Evolutionary conservation across 1,284 basidiomycete species (phyloP), one percentile per base, ranked within the genome.

Genomic region (Sporisorium scitamineum): DNA sequence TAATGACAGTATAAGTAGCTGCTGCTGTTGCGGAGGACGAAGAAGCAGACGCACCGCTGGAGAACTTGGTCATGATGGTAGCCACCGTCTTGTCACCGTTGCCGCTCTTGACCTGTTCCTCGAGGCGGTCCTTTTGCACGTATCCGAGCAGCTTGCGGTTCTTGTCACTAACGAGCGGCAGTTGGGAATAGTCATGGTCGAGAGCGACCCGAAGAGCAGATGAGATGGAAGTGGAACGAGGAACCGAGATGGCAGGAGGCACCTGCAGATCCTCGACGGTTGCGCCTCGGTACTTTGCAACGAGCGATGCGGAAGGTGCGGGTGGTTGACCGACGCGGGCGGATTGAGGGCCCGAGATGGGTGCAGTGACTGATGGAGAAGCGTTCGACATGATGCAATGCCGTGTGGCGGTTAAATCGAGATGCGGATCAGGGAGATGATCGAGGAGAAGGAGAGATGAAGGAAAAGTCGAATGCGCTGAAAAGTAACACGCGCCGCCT

Each of bases 181-280:
- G 68, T 54, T 82, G 81, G 24, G 70, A 72, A 67, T 81, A 83
- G 69, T 83, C 80, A 60, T 83, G 79, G 63, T 83, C 81, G 37
- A 80, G 69, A 14, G 81, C 80, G 34, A 79, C 71, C 22, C 69
- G 67, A 5, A 82, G 68, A 5, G 81, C 80, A 10, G 69, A 56
- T 0, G 52, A 42, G 61, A 82, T 58, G 8, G 66, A 58, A 13
- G 76, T 76, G 42, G 64, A 68, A 5, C 71, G 67, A 13, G 74
- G 70, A 2, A 82, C 76, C 47, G 78, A 80, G 61, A 82, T 80
- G 39, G 81, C 81, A 14, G 81, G 81, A 27, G 79, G 72, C 3
- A 81, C 75, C 48, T 82, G 81, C 16, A 82, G 70, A 50, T 82
- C 81, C 41, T 82, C 81, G 32, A 82, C 80, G 24, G 76, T 76